phyloP scores from a whole-genome alignment of 2,329 filamentous ascomycete species.

The Cladophialophora exuberans region DNA sequence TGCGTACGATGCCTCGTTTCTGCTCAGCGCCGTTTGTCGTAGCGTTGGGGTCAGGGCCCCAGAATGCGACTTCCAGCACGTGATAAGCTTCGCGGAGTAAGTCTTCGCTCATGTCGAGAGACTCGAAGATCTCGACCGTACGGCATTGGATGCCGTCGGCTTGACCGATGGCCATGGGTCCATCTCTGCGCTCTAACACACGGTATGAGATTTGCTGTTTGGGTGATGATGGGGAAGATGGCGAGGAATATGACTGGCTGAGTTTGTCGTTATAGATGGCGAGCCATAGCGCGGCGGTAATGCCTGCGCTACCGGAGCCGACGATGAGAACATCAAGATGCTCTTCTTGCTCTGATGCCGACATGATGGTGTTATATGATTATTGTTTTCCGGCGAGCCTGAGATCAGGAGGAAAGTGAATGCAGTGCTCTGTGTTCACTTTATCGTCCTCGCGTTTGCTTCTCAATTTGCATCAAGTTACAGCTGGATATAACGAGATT shows the following conservation, averaged over 20 bases:
- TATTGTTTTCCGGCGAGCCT: not conserved
- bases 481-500: too few relatives aligned
- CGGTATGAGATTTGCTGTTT: conserved; percentile 13
- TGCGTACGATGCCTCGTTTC: conserved; percentile 49
- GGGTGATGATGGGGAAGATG: not conserved
- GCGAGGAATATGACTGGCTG: not conserved
- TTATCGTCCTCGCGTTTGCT: too few relatives aligned
- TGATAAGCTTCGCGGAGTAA: conserved; percentile 62
- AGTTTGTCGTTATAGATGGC: conserved; percentile 55
- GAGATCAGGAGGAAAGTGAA: not conserved
- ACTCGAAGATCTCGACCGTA: conserved; percentile 66
- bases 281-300: conserved; percentile 65
- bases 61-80: conserved; percentile 62
- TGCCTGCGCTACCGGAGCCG: conserved; percentile 64
- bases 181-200: conserved; percentile 60
- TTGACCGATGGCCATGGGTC: conserved; percentile 61
- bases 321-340: conserved; percentile 60
- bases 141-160: conserved; percentile 67
- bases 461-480: too few relatives aligned
- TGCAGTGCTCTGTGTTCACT: too few relatives aligned
- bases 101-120: conserved; percentile 58
- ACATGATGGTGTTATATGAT: not conserved
- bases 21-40: not conserved
- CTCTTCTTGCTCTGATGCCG: not conserved
- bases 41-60: conserved; percentile 38